A percentile compares a stretch with the other conserved stretches of the same genome.
phyloP scores from a whole-genome alignment of 495 filamentous ascomycete species.

The Aspergillus taichungensis region DNA sequence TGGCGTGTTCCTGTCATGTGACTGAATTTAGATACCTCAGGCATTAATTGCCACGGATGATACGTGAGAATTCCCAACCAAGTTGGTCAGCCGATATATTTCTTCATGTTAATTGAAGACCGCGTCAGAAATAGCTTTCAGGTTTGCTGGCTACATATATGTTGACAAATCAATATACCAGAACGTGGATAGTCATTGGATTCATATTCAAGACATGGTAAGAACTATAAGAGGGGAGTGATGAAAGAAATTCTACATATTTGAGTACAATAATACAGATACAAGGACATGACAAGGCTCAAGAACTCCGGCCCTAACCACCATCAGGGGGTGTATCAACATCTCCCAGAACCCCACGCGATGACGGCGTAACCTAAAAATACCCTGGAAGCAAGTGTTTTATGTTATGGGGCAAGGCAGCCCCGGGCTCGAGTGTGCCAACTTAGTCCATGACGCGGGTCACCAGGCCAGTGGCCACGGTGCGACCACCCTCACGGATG shows the following conservation, averaged over 20 bases:
- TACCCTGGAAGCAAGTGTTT: slow-evolving; percentile 16
- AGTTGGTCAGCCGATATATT: too few species aligned
- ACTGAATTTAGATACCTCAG: too few species aligned
- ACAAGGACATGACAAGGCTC: slow-evolving; percentile 27
- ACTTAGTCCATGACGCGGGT: slow-evolving; percentile 60
- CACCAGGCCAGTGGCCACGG: slow-evolving; percentile 85
- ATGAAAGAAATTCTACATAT: slow-evolving; percentile 26
- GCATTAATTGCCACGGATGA: too few species aligned
- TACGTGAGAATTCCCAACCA: too few species aligned
- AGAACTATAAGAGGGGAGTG: slow-evolving; percentile 8
- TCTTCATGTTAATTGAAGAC: too few species aligned
- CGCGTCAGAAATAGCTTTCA: too few species aligned
- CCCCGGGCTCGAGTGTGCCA: slow-evolving; percentile 3
- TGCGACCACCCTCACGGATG: slow-evolving; percentile 90
- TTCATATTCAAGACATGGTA: slow-evolving; percentile 16
- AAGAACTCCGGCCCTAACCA: slow-evolving; percentile 29
- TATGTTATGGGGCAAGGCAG: slow-evolving; percentile 30
- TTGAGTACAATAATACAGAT: slow-evolving; percentile 36
- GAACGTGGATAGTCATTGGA: slow-evolving; percentile 5
- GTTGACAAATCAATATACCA: neutral
- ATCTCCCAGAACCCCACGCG: slow-evolving; percentile 24
- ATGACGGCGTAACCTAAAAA: slow-evolving; percentile 22
- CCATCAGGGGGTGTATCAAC: slow-evolving; percentile 11
- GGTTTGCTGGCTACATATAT: neutral
- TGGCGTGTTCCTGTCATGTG: too few species aligned